Conservation (phyloP, 169 alveolate genomes). For the Blepharisma undulans region DNA sequence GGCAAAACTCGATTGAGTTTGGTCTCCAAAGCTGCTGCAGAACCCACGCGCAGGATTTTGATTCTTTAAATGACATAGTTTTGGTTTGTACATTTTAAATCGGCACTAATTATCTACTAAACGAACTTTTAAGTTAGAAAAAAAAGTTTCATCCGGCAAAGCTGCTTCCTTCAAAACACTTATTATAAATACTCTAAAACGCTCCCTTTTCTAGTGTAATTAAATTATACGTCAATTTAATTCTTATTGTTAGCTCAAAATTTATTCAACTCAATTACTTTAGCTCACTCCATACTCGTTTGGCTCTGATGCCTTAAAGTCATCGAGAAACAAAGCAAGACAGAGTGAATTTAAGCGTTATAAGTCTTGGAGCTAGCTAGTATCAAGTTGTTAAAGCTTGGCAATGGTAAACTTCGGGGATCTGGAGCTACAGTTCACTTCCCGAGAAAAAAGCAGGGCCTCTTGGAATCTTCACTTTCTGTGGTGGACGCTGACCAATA, state of each 20-base stretch:
- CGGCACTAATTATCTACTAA: neutral
- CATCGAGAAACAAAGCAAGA: neutral
- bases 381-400: neutral
- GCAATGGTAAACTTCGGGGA: neutral
- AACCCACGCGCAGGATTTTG: slow-evolving; percentile 33
- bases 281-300: neutral
- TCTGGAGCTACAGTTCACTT: neutral
- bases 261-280: neutral
- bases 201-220: neutral
- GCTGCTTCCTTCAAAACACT: neutral
- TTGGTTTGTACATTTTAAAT: neutral
- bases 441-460: neutral
- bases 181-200: neutral
- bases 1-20: neutral
- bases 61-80: neutral
- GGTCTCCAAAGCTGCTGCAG: slow-evolving; percentile 11
- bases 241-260: neutral
- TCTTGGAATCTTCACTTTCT: neutral
- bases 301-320: neutral
- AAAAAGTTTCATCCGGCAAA: neutral
- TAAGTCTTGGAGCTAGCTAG: neutral
- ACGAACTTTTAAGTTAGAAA: neutral
- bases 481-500: neutral
- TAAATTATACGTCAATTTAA: neutral
- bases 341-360: neutral